Evolutionary conservation across 2,329 filamentous ascomycete genomes (phyloP), one percentile per base, ranked within the genome.

Genomic region (Cladosporium sp.): DNA sequence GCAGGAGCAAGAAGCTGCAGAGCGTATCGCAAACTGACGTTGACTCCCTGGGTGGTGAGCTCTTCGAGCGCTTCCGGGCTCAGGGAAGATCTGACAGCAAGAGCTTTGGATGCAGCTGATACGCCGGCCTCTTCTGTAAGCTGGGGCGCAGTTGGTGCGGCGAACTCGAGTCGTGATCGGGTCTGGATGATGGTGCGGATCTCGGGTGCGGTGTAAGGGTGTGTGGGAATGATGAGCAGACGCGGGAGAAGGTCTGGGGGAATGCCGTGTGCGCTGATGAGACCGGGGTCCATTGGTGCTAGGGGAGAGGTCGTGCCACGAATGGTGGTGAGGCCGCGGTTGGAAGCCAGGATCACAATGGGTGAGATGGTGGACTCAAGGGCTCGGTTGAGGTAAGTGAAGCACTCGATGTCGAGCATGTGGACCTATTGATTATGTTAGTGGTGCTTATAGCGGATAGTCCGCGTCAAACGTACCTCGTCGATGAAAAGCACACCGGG

Each of bases 371-470:
- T 87, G 65, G 92, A 93, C 84, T 99, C 95, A 72, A 99, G 86
- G n/a, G 95, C 95, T 76, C 93, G 91, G 84, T 98, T 98, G 75
- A 99, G 89, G 81, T 97, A 99, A 71, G 95, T 98, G 82, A 98
- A 99, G 83, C 93, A 96, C 83, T 99, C 95, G 72, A 99, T 91
- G 79, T 99, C 95, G 73, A 99, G 92, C 95, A 99, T 99, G 83
- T 99, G 94, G 67, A 96, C 94, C 93, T 96, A 73, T 67, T 44
- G 63, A 37, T n/a, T 12, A 21, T 56, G 65, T 49, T 62, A 49
- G 57, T 55, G 26, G 62, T 49, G 46, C 65, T 49, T 50, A 14
- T 5, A 40, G n/a, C 11, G 1, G 40, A 46, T 23, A 21, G 1
- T 26, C 16, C 26, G 3, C 3, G n/a, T 29, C 55, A 8, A 35